Evolutionary conservation across 75 land plant species (phyloP).

Genomic region (Larix kaempferi): DNA sequence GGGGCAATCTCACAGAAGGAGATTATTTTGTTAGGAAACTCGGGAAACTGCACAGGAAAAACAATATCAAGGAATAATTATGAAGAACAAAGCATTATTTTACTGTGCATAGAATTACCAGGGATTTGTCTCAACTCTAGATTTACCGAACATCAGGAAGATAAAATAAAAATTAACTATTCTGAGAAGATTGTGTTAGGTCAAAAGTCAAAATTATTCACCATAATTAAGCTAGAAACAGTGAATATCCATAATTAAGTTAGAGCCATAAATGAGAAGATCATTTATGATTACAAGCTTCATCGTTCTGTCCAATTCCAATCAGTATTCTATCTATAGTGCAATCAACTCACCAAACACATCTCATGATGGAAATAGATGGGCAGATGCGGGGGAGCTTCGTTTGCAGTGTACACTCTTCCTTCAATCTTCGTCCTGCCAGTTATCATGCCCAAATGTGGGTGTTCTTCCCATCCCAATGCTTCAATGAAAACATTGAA

Average conservation of each 20-base stretch:
- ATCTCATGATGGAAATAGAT: slow-evolving; percentile 51
- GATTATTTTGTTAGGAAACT: slow-evolving; percentile 23
- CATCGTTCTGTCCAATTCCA: too few relatives aligned
- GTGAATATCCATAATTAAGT: too few relatives aligned
- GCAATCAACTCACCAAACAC: slow-evolving; percentile 22
- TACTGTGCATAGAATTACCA: background rate
- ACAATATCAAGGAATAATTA: background rate
- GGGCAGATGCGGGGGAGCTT: slow-evolving; percentile 20
- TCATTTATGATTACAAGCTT: too few relatives aligned
- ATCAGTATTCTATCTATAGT: too few relatives aligned
- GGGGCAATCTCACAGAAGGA: slow-evolving; percentile 30
- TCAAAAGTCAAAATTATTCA: too few relatives aligned
- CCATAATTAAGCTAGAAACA: too few relatives aligned
- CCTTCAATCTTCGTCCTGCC: slow-evolving; percentile 19
- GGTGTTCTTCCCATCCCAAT: slow-evolving; percentile 40
- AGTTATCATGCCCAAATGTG: slow-evolving; percentile 36
- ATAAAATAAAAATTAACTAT: too few relatives aligned
- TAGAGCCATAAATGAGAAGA: too few relatives aligned
- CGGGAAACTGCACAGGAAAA: slow-evolving; percentile 17
- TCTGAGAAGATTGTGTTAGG: too few relatives aligned
- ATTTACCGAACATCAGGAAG: too few relatives aligned
- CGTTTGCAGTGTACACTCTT: slow-evolving; percentile 42
- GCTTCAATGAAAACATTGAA: slow-evolving; percentile 31
- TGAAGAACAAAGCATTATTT: background rate
- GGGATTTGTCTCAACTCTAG: too few relatives aligned